These are phyloP conservation scores for Boletus pseudopeckii DNA, from an alignment of 768 basidiomycete genomes.

Conservation along the genomic window DNA sequence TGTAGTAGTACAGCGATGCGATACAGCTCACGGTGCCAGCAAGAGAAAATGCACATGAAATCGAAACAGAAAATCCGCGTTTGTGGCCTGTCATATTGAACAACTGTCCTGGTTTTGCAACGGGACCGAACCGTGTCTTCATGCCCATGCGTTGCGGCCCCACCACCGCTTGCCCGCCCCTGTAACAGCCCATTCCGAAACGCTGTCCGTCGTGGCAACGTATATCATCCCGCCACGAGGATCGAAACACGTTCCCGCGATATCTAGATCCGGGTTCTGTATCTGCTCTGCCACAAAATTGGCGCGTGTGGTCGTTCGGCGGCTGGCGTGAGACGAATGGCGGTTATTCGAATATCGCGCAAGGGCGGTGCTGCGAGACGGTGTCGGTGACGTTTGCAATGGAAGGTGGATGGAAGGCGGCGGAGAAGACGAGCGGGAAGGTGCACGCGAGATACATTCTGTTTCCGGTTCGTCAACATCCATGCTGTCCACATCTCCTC, in stretches of 20 bases:
- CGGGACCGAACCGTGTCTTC: slow-evolving; percentile 1
- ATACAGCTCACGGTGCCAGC: slow-evolving; percentile 9
- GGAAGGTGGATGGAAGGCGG: slow-evolving; percentile 35
- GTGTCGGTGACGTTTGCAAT: slow-evolving; percentile 23
- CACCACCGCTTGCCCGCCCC: slow-evolving; percentile 76
- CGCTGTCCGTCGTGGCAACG: slow-evolving; percentile 57
- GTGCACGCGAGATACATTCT: slow-evolving; percentile 53
- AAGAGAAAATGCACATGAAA: slow-evolving; percentile 1
- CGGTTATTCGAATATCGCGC: slow-evolving; percentile 20
- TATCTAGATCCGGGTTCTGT: slow-evolving; percentile 38
- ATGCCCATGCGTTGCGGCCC: slow-evolving; percentile 48
- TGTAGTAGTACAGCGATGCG: slow-evolving; percentile 21
- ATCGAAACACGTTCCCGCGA: slow-evolving; percentile 75
- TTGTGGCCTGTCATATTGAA: background rate
- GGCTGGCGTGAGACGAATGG: slow-evolving; percentile 15
- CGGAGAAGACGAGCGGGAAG: slow-evolving; percentile 49
- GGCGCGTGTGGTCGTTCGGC: slow-evolving; percentile 15
- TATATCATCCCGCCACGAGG: slow-evolving; percentile 66
- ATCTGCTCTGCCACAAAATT: slow-evolving; percentile 10
- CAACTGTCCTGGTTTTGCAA: background rate
- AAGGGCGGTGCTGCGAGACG: slow-evolving; percentile 17
- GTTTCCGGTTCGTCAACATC: slow-evolving; percentile 49
- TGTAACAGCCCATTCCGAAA: slow-evolving; percentile 76
- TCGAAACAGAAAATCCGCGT: slow-evolving; percentile 9
- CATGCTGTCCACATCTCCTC: slow-evolving; percentile 41